Base-by-base conservation (phyloP, 2,329 filamentous ascomycete species). In the Penicillium sp. region DNA sequence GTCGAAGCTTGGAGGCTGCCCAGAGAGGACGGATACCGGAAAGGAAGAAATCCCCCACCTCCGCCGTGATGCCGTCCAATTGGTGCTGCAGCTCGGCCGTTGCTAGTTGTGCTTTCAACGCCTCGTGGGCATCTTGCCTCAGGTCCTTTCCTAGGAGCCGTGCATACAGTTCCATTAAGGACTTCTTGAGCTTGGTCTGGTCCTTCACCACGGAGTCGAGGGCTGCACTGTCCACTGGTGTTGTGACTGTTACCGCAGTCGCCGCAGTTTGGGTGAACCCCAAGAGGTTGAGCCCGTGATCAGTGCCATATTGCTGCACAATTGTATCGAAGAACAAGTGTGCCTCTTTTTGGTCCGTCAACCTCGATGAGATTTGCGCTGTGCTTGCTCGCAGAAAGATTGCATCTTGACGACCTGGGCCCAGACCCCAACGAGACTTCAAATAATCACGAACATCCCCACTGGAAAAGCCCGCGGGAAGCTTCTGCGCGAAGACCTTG, bases 1-100 rank as follows among this genome's bases (percentile, higher is more conserved):
- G 38, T 1, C 68, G 60, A 15, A 49, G 50, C 38, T 68, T 64
- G 0, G 39, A 43, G 13, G 46, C n/a, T 21, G 64, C 55, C 33
- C 69, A 71, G 0, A 58, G 49, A 3, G 66, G 59, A 10, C 54
- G 43, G 10, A 69, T 64, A 3, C 67, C 67, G 19, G 48, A 41
- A 3, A 55, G 47, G 43, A 65, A 69, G 9, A 54, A 48, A 6
- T 65, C 62, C 15, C 60, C 68, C 29, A 64, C 55, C 49, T 71
- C 68, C 2, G 55, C 48, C 9, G 41, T 55, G 61, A 60, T 64
- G 15, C 52, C 49, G 26, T 62, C 53, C 6, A 68, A 46, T 42
- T 58, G 50, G 13, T 55, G 31, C 43, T 58, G 49, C 17, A 60
- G 49, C 6, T 33, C 34, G 3, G 45, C 43, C 15, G 45, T 41